phyloP scores from a whole-genome alignment of 495 filamentous ascomycete genomes.

The Lindgomyces ingoldianus region DNA sequence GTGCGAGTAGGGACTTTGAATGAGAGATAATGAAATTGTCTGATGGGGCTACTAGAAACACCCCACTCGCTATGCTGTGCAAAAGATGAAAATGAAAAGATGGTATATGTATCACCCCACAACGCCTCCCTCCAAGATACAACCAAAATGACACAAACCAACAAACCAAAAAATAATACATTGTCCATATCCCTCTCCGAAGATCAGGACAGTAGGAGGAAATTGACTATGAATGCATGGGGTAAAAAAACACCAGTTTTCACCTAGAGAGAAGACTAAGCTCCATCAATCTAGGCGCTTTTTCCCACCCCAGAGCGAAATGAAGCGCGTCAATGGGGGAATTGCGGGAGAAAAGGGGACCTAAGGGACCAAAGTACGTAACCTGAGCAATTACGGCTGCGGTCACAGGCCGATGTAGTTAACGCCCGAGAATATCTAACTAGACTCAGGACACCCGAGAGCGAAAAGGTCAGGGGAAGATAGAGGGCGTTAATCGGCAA shows the following conservation, averaged over 20 bases:
- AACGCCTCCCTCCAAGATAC: not conserved
- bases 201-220: not conserved
- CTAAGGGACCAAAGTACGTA: conserved; percentile 43
- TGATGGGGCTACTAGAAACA: too few relatives aligned
- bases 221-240: conserved; percentile 26
- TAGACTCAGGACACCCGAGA: conserved; percentile 34
- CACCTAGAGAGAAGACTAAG: conserved; percentile 23
- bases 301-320: conserved; percentile 24
- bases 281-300: conserved; percentile 20
- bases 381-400: conserved; percentile 46
- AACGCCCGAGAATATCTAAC: conserved; percentile 25
- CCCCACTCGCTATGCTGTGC: not conserved
- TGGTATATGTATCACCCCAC: conserved; percentile 4
- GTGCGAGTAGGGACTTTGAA: too few relatives aligned
- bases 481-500: conserved; percentile 30
- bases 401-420: conserved; percentile 32
- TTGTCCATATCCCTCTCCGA: conserved; percentile 1
- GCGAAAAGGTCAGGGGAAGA: conserved; percentile 45
- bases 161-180: conserved; percentile 35
- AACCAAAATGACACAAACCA: too few relatives aligned
- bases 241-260: conserved; percentile 31
- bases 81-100: conserved; percentile 27
- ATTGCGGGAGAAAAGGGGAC: conserved; percentile 6
- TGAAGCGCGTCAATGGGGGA: conserved; percentile 14
- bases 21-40: not conserved